Percentiles rank a stretch among this genome's conserved stretches.
These are phyloP conservation scores for Tylopilus felleus DNA, from an alignment of 768 basidiomycete genomes.

Conservation along the genomic window DNA sequence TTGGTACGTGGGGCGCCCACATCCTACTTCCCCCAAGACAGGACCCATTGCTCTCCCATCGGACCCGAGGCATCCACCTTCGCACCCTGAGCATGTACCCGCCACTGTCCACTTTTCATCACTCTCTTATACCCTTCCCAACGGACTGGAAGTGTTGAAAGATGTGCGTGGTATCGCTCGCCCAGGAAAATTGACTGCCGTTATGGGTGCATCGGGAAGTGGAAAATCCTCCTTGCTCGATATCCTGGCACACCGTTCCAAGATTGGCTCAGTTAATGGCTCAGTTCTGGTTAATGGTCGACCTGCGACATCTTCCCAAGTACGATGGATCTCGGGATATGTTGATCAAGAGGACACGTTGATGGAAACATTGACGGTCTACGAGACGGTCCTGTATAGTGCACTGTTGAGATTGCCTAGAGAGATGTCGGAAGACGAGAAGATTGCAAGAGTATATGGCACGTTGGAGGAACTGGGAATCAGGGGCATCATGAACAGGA, in stretches of 20 bases:
- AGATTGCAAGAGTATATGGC: slow-evolving; percentile 90
- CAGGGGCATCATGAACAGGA: slow-evolving; percentile 79
- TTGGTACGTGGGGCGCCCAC: slow-evolving; percentile 87
- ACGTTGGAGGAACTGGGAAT: slow-evolving; percentile 97
- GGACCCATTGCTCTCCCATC: slow-evolving; percentile 84
- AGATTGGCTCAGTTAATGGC: slow-evolving; percentile 73
- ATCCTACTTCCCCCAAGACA: slow-evolving; percentile 37
- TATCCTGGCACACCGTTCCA: slow-evolving; percentile 87
- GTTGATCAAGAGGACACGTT: slow-evolving; percentile 99
- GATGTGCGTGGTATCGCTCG: slow-evolving; percentile 78
- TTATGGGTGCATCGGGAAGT: slow-evolving; percentile 96
- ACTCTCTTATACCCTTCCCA: slow-evolving; percentile 71
- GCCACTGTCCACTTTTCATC: slow-evolving; percentile 89
- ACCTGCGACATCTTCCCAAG: slow-evolving; percentile 66
- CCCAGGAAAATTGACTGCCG: slow-evolving; percentile 89
- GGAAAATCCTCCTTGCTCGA: slow-evolving; percentile 97
- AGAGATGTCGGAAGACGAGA: slow-evolving; percentile 95
- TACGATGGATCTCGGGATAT: slow-evolving; percentile 85
- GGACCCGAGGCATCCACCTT: slow-evolving; percentile 61
- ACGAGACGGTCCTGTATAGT: slow-evolving; percentile 94
- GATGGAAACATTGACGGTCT: slow-evolving; percentile 96
- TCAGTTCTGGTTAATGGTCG: slow-evolving; percentile 84
- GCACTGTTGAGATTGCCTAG: slow-evolving; percentile 86
- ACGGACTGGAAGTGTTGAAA: slow-evolving; percentile 67
- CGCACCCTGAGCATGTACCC: slow-evolving; percentile 78